These are phyloP conservation scores for Vicia villosa DNA, from an alignment of 306 rosid genomes.

Conservation along the genomic window DNA sequence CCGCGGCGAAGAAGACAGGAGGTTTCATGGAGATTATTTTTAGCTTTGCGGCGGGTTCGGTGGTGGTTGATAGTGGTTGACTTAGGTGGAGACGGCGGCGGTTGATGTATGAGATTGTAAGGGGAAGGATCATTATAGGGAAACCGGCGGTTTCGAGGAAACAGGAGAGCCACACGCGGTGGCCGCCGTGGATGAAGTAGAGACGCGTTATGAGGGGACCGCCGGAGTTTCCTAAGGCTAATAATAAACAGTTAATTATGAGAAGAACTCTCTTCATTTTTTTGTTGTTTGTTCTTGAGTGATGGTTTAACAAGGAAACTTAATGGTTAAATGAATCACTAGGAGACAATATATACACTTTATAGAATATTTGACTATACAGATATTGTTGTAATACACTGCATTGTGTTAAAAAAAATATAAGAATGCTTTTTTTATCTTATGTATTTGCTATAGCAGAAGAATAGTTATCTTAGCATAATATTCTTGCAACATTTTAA, in stretches of 20 bases:
- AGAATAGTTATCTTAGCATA: too few species aligned
- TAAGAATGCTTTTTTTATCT: too few species aligned
- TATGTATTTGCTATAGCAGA: too few species aligned
- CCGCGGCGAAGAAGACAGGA: conserved; percentile 45
- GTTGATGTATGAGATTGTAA: conserved; percentile 44
- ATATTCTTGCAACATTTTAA: too few species aligned
- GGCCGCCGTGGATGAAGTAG: conserved; percentile 78
- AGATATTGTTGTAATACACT: too few species aligned
- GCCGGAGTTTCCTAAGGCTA: conserved; percentile 54
- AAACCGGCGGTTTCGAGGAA: conserved; percentile 69
- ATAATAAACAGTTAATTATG: conserved; percentile 42
- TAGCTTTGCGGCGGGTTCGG: background rate
- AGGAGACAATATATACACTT: too few species aligned
- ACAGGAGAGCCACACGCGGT: conserved; percentile 72
- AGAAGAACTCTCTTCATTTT: conserved; percentile 45
- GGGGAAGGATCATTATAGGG: conserved; percentile 63
- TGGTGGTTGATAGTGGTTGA: conserved; percentile 41
- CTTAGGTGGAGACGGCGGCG: conserved; percentile 50
- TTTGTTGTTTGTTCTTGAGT: background rate
- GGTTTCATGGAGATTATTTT: conserved; percentile 41
- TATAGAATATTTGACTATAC: too few species aligned
- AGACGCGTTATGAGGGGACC: conserved; percentile 75
- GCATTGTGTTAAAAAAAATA: too few species aligned
- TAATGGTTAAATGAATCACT: too few species aligned
- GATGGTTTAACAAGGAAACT: background rate